phyloP scores from a whole-genome alignment of 345 rosid species.

The Cardiospermum halicacabum region DNA sequence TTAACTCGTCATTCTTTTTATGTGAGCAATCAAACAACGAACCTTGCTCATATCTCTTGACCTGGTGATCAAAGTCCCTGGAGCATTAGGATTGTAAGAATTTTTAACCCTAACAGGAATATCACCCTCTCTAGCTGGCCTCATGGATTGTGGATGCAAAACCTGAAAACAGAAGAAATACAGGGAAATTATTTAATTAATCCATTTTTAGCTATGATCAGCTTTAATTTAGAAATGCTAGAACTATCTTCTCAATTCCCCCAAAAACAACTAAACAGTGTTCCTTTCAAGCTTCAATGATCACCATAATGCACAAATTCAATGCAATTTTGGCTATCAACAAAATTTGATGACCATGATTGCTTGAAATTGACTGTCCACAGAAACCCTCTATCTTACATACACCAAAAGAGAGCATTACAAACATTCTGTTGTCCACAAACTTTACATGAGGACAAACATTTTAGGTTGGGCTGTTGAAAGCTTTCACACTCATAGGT shows the following conservation, averaged over 20 bases:
- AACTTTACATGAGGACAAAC: not conserved
- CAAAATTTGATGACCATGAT: not conserved
- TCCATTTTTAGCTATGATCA: not conserved
- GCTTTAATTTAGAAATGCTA: not conserved
- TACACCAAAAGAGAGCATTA: not conserved
- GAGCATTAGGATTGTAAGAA: conserved; percentile 92
- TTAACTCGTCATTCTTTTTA: not conserved
- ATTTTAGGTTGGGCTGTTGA: not conserved
- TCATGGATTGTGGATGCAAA: conserved; percentile 97
- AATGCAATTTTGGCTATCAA: not conserved
- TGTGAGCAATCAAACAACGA: conserved; percentile 17
- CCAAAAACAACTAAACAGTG: not conserved
- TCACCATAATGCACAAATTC: not conserved
- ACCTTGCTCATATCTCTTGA: conserved; percentile 94
- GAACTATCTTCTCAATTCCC: not conserved
- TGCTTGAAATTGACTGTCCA: too few relatives aligned
- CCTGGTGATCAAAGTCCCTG: conserved; percentile 92
- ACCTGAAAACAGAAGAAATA: conserved; percentile 43
- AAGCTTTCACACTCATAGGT: not conserved
- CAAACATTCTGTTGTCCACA: not conserved
- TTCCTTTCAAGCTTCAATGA: not conserved
- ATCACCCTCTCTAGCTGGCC: conserved; percentile 97
- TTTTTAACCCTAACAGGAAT: conserved; percentile 99
- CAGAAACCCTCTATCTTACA: too few relatives aligned
- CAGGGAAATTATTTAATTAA: conserved; percentile 6